These are phyloP conservation scores for Cercospora beticola DNA, from an alignment of 2,329 filamentous ascomycete genomes.

Conservation along the genomic window DNA sequence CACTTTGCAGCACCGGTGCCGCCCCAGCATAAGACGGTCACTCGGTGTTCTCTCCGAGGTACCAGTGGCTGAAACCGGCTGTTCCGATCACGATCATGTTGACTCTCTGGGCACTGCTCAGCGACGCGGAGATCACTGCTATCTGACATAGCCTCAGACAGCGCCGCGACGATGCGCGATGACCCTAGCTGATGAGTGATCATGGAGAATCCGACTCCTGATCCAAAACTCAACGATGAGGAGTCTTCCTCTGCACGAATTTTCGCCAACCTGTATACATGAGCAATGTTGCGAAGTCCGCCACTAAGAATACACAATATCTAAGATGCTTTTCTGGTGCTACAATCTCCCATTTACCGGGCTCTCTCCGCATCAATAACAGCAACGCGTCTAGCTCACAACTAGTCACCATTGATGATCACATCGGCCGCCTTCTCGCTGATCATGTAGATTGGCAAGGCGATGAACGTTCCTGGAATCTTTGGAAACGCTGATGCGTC, in stretches of 20 bases:
- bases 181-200: not conserved
- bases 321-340: not conserved
- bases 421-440: slow-evolving; percentile 63
- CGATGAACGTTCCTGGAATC: slow-evolving; percentile 56
- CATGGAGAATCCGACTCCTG: no score
- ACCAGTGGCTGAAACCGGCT: not conserved
- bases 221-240: not conserved
- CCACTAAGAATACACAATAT: not conserved
- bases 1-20: not conserved
- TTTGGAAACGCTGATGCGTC: slow-evolving; percentile 60
- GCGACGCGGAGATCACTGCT: not conserved
- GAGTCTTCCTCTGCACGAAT: not conserved
- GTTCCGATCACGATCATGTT: not conserved
- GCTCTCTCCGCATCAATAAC: not conserved
- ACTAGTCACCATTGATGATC: slow-evolving; percentile 39
- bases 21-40: not conserved
- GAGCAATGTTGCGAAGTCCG: not conserved
- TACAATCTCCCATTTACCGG: not conserved
- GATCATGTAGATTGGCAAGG: slow-evolving; percentile 56
- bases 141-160: not conserved
- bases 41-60: not conserved
- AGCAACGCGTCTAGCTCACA: not conserved
- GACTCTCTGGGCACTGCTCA: not conserved
- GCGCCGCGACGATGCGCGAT: not conserved
- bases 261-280: not conserved